phyloP scores from a whole-genome alignment of 1,139 yeast genomes.

The Magnusiomyces magnusii region DNA sequence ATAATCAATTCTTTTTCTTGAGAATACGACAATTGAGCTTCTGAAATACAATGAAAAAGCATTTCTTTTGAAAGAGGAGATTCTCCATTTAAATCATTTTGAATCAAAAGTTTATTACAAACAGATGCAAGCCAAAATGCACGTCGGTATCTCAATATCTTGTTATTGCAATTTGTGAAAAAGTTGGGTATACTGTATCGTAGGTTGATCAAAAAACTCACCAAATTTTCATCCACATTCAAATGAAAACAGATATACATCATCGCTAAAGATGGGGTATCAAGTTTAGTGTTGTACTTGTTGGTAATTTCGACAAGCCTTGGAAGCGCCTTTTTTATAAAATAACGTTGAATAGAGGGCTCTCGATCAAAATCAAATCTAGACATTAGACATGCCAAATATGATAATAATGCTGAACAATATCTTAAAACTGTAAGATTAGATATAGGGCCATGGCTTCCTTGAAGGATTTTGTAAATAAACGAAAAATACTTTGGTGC shows the following conservation, averaged over 20 bases:
- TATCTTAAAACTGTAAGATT: background rate
- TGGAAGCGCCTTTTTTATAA: conserved; percentile 5
- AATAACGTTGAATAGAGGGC: conserved; percentile 6
- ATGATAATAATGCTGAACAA: conserved; percentile 4
- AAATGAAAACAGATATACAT: conserved; percentile 5
- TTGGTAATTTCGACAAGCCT: conserved; percentile 4
- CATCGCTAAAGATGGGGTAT: conserved; percentile 3
- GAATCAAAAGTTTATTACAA: conserved; percentile 3
- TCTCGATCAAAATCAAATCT: conserved; percentile 3
- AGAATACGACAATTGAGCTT: conserved; percentile 3
- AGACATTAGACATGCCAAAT: conserved; percentile 1
- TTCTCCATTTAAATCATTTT: conserved; percentile 1
- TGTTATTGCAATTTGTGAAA: background rate
- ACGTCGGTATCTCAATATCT: conserved; percentile 3
- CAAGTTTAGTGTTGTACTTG: conserved; percentile 3
- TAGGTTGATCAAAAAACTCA: background rate
- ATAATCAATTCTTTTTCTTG: conserved; percentile 1
- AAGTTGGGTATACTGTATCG: background rate
- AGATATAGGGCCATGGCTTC: background rate
- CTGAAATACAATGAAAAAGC: conserved; percentile 2
- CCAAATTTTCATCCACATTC: conserved; percentile 3
- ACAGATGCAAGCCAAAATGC: conserved; percentile 6
- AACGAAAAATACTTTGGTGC: conserved; percentile 7
- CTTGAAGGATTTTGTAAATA: conserved; percentile 6
- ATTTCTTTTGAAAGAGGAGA: background rate